Evolutionary conservation across 2,329 filamentous ascomycete species (phyloP).

Genomic region (Rhexocercosporidium sp.): DNA sequence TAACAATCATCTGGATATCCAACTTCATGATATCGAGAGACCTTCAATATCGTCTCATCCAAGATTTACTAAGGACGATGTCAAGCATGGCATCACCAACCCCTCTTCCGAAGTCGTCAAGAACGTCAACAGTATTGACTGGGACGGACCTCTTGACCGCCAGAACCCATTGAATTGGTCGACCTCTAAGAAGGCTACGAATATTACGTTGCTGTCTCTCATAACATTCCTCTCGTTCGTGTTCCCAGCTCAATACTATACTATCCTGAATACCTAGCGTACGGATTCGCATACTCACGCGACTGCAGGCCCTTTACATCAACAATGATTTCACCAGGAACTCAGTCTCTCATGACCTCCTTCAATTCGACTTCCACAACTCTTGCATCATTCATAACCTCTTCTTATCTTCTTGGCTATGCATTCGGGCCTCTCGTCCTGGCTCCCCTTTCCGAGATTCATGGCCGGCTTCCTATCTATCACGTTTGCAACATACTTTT

Average conservation of each 20-base stretch:
- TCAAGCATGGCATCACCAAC: not conserved
- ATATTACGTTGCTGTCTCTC: slow-evolving; percentile 40
- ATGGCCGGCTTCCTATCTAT: slow-evolving; percentile 54
- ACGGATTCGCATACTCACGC: slow-evolving; percentile 11
- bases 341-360: slow-evolving; percentile 64
- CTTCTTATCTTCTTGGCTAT: slow-evolving; percentile 37
- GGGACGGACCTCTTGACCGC: slow-evolving; percentile 37
- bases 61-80: not conserved
- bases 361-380: slow-evolving; percentile 53
- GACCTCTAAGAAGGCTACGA: slow-evolving; percentile 39
- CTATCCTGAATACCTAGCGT: slow-evolving; percentile 18
- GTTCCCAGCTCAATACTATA: slow-evolving; percentile 31
- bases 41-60: not conserved
- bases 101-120: not conserved
- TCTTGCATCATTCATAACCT: slow-evolving; percentile 65
- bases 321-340: slow-evolving; percentile 71
- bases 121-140: slow-evolving; percentile 28
- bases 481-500: no score
- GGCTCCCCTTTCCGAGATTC: slow-evolving; percentile 63
- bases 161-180: slow-evolving; percentile 44
- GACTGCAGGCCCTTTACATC: slow-evolving; percentile 37
- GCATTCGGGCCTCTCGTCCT: slow-evolving; percentile 35
- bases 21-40: no score
- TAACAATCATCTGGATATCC: no score
- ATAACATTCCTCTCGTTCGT: slow-evolving; percentile 23